phyloP scores from a whole-genome alignment of 768 basidiomycete species.

The Boletus tylopilopsis region DNA sequence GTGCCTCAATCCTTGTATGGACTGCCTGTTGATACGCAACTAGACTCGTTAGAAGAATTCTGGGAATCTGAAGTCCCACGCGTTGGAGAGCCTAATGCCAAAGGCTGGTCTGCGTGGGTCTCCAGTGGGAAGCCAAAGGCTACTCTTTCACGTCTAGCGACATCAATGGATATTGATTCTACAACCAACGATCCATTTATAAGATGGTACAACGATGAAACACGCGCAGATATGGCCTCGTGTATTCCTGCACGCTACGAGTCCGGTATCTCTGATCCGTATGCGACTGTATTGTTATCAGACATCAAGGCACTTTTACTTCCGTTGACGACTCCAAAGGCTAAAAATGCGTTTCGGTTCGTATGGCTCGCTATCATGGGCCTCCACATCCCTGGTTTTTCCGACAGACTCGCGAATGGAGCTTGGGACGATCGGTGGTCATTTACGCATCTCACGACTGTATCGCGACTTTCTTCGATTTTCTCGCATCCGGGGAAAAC shows the following conservation, averaged over 20 bases:
- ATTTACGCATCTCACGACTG: slow-evolving; percentile 42
- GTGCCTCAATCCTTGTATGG: slow-evolving; percentile 44
- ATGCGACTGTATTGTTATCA: slow-evolving; percentile 65
- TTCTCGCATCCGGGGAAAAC: slow-evolving; percentile 43
- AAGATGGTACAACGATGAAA: slow-evolving; percentile 62
- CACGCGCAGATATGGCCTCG: slow-evolving; percentile 39
- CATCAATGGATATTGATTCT: slow-evolving; percentile 18
- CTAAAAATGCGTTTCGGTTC: slow-evolving; percentile 57
- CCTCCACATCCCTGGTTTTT: slow-evolving; percentile 67
- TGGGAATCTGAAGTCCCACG: slow-evolving; percentile 84
- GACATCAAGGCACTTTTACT: slow-evolving; percentile 65
- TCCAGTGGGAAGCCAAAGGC: slow-evolving; percentile 39
- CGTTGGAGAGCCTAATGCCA: slow-evolving; percentile 61
- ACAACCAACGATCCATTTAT: slow-evolving; percentile 57
- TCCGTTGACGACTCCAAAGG: slow-evolving; percentile 37
- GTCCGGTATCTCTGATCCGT: slow-evolving; percentile 58
- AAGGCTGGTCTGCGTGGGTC: slow-evolving; percentile 69
- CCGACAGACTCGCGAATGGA: slow-evolving; percentile 36
- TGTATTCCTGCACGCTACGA: slow-evolving; percentile 54
- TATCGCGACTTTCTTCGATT: slow-evolving; percentile 44
- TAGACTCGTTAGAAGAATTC: slow-evolving; percentile 69
- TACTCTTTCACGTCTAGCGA: slow-evolving; percentile 1
- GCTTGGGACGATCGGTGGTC: slow-evolving; percentile 73
- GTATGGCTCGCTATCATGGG: slow-evolving; percentile 72
- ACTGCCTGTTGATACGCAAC: slow-evolving; percentile 42